These are phyloP conservation scores for Lipomyces starkeyi DNA, from an alignment of 805 yeast genomes.

Conservation along the genomic window DNA sequence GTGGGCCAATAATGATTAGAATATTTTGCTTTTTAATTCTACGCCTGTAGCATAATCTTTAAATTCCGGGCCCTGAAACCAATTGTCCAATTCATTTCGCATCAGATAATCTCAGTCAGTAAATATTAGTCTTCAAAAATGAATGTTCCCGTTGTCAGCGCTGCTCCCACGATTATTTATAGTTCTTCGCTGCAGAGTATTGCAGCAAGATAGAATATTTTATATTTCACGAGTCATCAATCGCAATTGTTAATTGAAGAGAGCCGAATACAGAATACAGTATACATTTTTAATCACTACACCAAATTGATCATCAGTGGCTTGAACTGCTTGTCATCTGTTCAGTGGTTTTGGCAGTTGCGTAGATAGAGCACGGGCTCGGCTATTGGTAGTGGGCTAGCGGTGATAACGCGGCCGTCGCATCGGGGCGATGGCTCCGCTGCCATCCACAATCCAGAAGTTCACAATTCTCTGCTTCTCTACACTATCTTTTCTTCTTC, in stretches of 20 bases:
- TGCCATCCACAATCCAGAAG: not conserved
- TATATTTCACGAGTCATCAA: not conserved
- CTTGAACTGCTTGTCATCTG: not conserved
- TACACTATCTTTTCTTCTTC: not conserved
- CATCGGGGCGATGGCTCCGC: not conserved
- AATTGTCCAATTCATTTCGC: not conserved
- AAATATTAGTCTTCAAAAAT: too few species aligned
- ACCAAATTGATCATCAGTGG: not conserved
- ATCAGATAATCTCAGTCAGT: not conserved
- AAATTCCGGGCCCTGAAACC: too few species aligned
- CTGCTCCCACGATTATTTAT: too few species aligned
- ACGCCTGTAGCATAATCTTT: not conserved
- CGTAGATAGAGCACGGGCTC: not conserved
- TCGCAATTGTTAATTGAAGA: not conserved
- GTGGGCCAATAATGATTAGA: too few species aligned
- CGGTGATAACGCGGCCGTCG: slow-evolving; percentile 10
- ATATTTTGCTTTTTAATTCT: not conserved
- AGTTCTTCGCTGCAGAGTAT: too few species aligned
- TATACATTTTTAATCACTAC: not conserved
- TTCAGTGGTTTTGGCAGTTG: not conserved
- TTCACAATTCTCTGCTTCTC: slow-evolving; percentile 1
- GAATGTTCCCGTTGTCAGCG: too few species aligned
- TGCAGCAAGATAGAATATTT: not conserved
- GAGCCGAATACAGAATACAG: not conserved
- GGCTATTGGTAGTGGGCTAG: slow-evolving; percentile 1